Percentiles rank a stretch among this genome's conserved stretches.
These are phyloP conservation scores for Nothophytophthora sp. DNA, from an alignment of 352 stramenopile genomes.

Conservation along the genomic window DNA sequence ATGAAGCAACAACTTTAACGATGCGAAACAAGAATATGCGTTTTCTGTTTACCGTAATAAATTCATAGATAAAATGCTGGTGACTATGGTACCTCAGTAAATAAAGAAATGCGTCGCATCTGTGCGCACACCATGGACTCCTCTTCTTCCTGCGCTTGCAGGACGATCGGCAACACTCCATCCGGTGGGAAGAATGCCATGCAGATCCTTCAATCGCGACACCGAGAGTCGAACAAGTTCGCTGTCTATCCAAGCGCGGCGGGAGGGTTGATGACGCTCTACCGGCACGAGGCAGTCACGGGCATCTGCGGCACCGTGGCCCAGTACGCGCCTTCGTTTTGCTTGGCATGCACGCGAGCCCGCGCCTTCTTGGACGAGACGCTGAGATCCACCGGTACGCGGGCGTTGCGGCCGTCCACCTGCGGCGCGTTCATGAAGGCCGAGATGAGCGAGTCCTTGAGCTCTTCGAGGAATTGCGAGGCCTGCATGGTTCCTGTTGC, in stretches of 20 bases:
- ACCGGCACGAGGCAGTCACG: slow-evolving; percentile 27
- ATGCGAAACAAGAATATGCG: too few species aligned
- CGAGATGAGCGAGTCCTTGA: slow-evolving; percentile 54
- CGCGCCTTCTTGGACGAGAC: slow-evolving; percentile 45
- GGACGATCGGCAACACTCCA: too few species aligned
- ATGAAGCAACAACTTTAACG: too few species aligned
- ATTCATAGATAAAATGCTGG: neutral
- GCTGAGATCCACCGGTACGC: slow-evolving; percentile 67
- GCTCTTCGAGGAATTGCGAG: slow-evolving; percentile 52
- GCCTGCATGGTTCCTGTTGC: slow-evolving; percentile 23
- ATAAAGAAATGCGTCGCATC: slow-evolving; percentile 6
- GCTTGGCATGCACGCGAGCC: slow-evolving; percentile 47
- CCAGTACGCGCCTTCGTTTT: slow-evolving; percentile 57
- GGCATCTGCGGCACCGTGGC: slow-evolving; percentile 58
- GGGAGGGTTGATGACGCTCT: neutral
- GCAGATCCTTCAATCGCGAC: too few species aligned
- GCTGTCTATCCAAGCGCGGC: too few species aligned
- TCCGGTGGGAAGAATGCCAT: too few species aligned
- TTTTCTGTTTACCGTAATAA: neutral
- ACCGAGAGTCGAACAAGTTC: too few species aligned
- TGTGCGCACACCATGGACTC: too few species aligned
- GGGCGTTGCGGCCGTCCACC: slow-evolving; percentile 63
- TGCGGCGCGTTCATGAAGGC: slow-evolving; percentile 84
- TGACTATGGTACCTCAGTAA: neutral
- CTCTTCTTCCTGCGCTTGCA: too few species aligned